Conservation (phyloP, 2,329 filamentous ascomycete genomes). For the Lachnellula suecica region DNA sequence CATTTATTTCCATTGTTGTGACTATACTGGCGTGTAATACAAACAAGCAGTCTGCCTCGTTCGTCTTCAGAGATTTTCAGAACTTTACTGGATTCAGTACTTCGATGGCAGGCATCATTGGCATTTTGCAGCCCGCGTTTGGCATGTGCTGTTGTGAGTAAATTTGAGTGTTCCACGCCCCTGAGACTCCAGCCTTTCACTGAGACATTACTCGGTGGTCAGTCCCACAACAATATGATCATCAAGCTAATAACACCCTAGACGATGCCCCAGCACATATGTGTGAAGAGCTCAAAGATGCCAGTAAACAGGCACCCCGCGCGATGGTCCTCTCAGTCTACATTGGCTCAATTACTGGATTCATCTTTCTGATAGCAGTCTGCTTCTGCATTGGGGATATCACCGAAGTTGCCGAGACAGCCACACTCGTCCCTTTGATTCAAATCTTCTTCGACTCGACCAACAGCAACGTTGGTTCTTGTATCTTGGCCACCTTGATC, state of each 20-base stretch:
- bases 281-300: conserved; percentile 54
- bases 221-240: background rate
- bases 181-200: background rate
- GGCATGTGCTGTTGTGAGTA: conserved; percentile 49
- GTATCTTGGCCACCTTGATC: conserved; percentile 46
- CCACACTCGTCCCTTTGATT: conserved; percentile 48
- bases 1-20: conserved; percentile 51
- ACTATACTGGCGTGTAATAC: conserved; percentile 53
- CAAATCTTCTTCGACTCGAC: conserved; percentile 51
- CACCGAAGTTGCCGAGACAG: conserved; percentile 37
- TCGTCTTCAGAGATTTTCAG: conserved; percentile 55
- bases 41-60: conserved; percentile 51
- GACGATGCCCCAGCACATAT: conserved; percentile 46
- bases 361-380: conserved; percentile 46
- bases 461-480: conserved; percentile 42
- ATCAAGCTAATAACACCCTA: conserved; percentile 30
- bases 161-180: background rate
- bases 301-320: conserved; percentile 48
- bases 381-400: conserved; percentile 54
- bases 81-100: conserved; percentile 52
- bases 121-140: conserved; percentile 52
- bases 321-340: conserved; percentile 47
- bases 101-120: conserved; percentile 51
- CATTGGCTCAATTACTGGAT: conserved; percentile 47
- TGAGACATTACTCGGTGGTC: background rate